Conservation (phyloP, 768 basidiomycete species). For the Termitomyces eurrhizus region DNA sequence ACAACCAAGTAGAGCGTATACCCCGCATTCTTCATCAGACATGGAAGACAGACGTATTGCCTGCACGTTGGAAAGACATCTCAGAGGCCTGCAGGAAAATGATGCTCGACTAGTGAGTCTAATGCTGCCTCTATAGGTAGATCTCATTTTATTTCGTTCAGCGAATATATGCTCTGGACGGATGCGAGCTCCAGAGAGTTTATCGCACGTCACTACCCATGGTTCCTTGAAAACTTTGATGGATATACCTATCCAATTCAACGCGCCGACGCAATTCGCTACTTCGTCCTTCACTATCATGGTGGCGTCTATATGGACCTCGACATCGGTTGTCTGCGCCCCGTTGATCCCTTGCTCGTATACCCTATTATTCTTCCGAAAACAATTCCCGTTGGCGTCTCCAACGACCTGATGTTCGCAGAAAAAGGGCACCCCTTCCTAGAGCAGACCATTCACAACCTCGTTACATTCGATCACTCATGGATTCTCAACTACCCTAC, state of each 20-base stretch:
- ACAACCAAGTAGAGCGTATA: slow-evolving; percentile 66
- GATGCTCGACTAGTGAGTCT: slow-evolving; percentile 93
- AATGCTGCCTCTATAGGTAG: slow-evolving; percentile 10
- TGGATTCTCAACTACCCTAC: slow-evolving; percentile 98
- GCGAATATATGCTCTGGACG: slow-evolving; percentile 97
- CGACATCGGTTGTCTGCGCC: slow-evolving; percentile 89
- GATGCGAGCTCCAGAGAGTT: slow-evolving; percentile 88
- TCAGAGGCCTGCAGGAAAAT: slow-evolving; percentile 85
- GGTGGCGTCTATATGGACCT: slow-evolving; percentile 97
- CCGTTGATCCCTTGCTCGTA: slow-evolving; percentile 79
- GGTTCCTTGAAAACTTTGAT: slow-evolving; percentile 94
- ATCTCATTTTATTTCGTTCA: slow-evolving; percentile 29
- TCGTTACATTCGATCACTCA: slow-evolving; percentile 86
- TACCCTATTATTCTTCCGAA: slow-evolving; percentile 90
- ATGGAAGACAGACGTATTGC: slow-evolving; percentile 91
- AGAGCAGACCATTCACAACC: slow-evolving; percentile 89
- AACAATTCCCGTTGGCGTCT: slow-evolving; percentile 95
- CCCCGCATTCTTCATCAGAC: slow-evolving; percentile 97
- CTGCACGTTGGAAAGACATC: slow-evolving; percentile 72
- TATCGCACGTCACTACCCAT: slow-evolving; percentile 81
- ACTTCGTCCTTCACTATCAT: slow-evolving; percentile 94
- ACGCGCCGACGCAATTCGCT: slow-evolving; percentile 96
- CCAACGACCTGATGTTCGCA: slow-evolving; percentile 95
- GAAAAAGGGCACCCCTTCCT: slow-evolving; percentile 85
- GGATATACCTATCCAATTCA: slow-evolving; percentile 89